A percentile compares a stretch with the other conserved stretches of the same genome.
Conservation (phyloP, 163 green algal genomes). For the Scenedesmus sp. region DNA sequence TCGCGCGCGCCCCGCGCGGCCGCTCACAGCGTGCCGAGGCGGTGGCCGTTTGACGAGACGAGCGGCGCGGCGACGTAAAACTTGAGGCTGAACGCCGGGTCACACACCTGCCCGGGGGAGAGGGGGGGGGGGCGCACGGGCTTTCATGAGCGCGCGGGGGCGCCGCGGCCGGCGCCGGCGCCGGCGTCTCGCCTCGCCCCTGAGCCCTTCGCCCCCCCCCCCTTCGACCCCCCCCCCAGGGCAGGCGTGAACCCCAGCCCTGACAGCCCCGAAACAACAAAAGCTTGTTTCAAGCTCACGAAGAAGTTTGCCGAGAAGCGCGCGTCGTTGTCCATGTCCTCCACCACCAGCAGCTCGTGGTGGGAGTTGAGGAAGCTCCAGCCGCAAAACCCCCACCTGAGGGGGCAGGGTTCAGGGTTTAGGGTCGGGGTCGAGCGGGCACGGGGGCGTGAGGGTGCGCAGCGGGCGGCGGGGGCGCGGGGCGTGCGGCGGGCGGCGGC, state of each 20-base stretch:
- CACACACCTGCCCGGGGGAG: too few species aligned
- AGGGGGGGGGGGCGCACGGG: too few species aligned
- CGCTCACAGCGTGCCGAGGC: slow-evolving; percentile 18
- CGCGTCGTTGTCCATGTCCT: slow-evolving; percentile 44
- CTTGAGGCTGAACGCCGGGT: slow-evolving; percentile 34
- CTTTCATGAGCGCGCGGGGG: too few species aligned
- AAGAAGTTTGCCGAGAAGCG: slow-evolving; percentile 34
- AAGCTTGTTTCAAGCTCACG: too few species aligned
- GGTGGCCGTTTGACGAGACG: slow-evolving; percentile 11
- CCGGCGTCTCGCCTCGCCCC: too few species aligned
- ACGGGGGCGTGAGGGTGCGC: not conserved
- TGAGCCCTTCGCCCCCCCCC: too few species aligned
- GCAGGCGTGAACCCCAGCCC: too few species aligned
- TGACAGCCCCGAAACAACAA: too few species aligned
- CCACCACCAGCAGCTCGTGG: slow-evolving; percentile 37
- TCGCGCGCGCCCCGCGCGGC: not conserved
- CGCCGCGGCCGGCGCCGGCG: too few species aligned
- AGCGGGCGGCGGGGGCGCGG: not conserved
- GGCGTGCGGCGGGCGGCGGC: not conserved
- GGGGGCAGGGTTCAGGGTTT: too few species aligned
- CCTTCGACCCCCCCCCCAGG: too few species aligned
- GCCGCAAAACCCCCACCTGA: slow-evolving; percentile 22
- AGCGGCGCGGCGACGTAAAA: slow-evolving; percentile 31
- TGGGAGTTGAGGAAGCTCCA: slow-evolving; percentile 16
- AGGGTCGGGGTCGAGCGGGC: too few species aligned